Conservation (phyloP, 306 rosid species). For the Echinosophora koreensis region DNA sequence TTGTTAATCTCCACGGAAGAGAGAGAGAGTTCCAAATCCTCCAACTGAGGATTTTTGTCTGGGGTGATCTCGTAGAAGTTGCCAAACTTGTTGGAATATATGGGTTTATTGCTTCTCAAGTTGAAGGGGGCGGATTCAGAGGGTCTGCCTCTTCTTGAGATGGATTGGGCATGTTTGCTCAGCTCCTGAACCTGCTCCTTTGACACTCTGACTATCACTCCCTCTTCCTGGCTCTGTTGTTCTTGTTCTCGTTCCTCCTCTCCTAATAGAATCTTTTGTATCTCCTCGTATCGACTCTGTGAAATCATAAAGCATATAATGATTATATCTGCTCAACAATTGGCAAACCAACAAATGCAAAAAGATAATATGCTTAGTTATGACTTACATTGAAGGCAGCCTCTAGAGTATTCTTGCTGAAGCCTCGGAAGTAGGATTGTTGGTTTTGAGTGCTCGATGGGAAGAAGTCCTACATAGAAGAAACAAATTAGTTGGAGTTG, state of each 20-base stretch:
- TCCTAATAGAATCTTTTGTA: constrained; percentile 34
- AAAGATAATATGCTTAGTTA: background rate
- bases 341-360: background rate
- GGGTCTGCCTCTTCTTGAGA: background rate
- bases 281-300: constrained; percentile 39
- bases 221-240: background rate
- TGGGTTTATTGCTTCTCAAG: constrained; percentile 14
- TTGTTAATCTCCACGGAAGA: background rate
- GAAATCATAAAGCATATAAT: background rate
- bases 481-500: background rate
- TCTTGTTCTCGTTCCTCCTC: background rate
- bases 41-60: background rate
- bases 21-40: constrained; percentile 13
- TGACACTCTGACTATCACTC: constrained; percentile 43
- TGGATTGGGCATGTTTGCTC: constrained; percentile 14
- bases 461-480: constrained; percentile 22
- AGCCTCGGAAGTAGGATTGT: constrained; percentile 41
- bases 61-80: constrained; percentile 42
- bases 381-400: constrained; percentile 50
- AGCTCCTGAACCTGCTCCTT: constrained; percentile 40
- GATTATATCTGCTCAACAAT: background rate
- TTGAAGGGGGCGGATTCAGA: constrained; percentile 46
- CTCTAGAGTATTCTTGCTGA: constrained; percentile 42
- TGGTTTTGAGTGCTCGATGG: constrained; percentile 6
- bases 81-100: constrained; percentile 50